A percentile compares a stretch with the other conserved stretches of the same genome.
Evolutionary conservation across 228 moss, liverwort and hornwort genomes (phyloP).

Genomic region (Sphagnum fallax): DNA sequence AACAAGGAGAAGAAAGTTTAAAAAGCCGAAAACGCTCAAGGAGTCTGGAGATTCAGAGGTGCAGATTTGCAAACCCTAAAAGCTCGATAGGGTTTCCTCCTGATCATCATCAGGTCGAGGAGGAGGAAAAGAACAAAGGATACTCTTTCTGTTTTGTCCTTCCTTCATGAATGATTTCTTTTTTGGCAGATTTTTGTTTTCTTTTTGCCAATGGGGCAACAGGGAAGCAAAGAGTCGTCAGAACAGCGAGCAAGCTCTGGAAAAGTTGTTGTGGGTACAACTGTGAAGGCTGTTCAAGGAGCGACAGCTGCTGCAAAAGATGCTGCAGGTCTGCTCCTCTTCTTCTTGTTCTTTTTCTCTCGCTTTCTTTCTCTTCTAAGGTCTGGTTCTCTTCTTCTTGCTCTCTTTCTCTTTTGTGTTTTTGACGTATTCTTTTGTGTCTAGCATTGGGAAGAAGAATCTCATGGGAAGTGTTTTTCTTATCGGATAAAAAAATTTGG

Average conservation of each 20-base stretch:
- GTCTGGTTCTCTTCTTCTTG: too few relatives aligned
- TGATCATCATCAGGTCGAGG: too few relatives aligned
- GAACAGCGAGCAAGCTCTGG: background rate
- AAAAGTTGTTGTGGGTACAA: background rate
- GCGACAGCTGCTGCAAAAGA: conserved; percentile 31
- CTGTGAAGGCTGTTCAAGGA: conserved; percentile 18
- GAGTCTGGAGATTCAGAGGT: too few relatives aligned
- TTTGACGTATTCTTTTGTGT: background rate
- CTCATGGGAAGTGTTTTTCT: background rate
- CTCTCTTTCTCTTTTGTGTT: too few relatives aligned
- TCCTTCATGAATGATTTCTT: too few relatives aligned
- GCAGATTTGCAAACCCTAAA: too few relatives aligned
- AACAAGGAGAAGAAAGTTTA: too few relatives aligned
- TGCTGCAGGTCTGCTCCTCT: conserved; percentile 11
- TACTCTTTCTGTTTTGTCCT: too few relatives aligned
- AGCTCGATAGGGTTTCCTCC: too few relatives aligned
- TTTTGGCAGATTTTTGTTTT: too few relatives aligned
- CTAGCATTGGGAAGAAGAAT: background rate
- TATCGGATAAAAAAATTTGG: background rate
- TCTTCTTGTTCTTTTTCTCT: background rate
- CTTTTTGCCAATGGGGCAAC: conserved; percentile 30
- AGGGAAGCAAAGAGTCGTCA: conserved; percentile 16
- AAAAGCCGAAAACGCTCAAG: too few relatives aligned
- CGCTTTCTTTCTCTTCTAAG: background rate
- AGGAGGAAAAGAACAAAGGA: too few relatives aligned